Evolutionary conservation across 2,329 filamentous ascomycete genomes (phyloP).

Genomic region (Nothopassalora personata): DNA sequence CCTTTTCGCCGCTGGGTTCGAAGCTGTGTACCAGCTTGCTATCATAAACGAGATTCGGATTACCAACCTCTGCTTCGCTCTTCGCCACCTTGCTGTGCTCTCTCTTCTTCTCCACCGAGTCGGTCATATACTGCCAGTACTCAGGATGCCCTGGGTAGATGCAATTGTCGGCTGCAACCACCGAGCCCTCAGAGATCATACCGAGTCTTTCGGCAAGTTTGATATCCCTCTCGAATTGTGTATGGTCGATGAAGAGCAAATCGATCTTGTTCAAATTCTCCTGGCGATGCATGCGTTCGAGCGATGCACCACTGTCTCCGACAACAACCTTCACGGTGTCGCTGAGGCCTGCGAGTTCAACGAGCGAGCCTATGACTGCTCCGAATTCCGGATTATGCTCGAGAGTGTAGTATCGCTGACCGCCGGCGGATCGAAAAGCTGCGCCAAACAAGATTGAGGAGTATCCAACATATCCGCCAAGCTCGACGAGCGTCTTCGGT

Average conservation of each 20-base stretch:
- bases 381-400: constrained; percentile 70
- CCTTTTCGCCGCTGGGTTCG: constrained; percentile 64
- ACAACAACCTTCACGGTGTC: constrained; percentile 65
- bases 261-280: constrained; percentile 57
- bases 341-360: constrained; percentile 66
- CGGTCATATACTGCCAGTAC: constrained; percentile 64
- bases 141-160: constrained; percentile 65
- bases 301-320: constrained; percentile 60
- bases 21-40: constrained; percentile 60
- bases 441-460: constrained; percentile 70
- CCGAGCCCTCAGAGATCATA: constrained; percentile 56
- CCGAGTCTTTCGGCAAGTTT: constrained; percentile 68
- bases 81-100: constrained; percentile 22
- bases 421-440: constrained; percentile 58
- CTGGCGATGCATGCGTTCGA: constrained; percentile 53
- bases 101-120: constrained; percentile 57
- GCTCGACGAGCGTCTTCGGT: constrained; percentile 47
- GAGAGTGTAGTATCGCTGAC: constrained; percentile 62
- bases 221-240: constrained; percentile 65
- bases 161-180: constrained; percentile 66
- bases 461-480: constrained; percentile 77
- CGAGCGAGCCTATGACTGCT: constrained; percentile 59
- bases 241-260: constrained; percentile 72
- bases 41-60: constrained; percentile 52
- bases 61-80: background rate